phyloP scores from a whole-genome alignment of 1,139 yeast genomes.

The Arxiozyma heterogenica region DNA sequence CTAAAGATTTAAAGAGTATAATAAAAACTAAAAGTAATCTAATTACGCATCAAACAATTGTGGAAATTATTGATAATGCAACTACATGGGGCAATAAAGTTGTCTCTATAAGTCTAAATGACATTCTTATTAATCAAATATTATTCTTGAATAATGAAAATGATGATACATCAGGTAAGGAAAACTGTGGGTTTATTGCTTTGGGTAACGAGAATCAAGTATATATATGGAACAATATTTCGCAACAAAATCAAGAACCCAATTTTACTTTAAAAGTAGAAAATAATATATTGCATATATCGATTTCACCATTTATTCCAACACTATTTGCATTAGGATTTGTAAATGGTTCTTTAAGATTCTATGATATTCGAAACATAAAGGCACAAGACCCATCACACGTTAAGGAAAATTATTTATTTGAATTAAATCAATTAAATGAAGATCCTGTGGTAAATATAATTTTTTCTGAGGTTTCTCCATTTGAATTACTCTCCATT shows the following conservation, averaged over 20 bases:
- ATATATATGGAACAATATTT: not conserved
- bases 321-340: constrained; percentile 26
- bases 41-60: constrained; percentile 9
- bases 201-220: constrained; percentile 20
- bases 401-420: constrained; percentile 12
- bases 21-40: constrained; percentile 16
- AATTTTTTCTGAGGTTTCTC: constrained; percentile 18
- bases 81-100: not conserved
- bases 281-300: constrained; percentile 16
- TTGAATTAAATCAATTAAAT: constrained; percentile 18
- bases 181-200: constrained; percentile 12
- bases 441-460: constrained; percentile 23
- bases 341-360: constrained; percentile 21
- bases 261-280: constrained; percentile 12
- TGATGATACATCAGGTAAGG: not conserved
- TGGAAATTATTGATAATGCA: constrained; percentile 20
- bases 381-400: constrained; percentile 10
- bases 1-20: constrained; percentile 15
- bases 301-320: constrained; percentile 21
- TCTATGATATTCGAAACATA: constrained; percentile 28
- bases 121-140: constrained; percentile 12
- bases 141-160: constrained; percentile 19
- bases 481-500: constrained; percentile 23
- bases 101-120: not conserved
- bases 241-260: constrained; percentile 7